phyloP scores from a whole-genome alignment of 1,284 basidiomycete genomes.

The Microbotryum saponariae region DNA sequence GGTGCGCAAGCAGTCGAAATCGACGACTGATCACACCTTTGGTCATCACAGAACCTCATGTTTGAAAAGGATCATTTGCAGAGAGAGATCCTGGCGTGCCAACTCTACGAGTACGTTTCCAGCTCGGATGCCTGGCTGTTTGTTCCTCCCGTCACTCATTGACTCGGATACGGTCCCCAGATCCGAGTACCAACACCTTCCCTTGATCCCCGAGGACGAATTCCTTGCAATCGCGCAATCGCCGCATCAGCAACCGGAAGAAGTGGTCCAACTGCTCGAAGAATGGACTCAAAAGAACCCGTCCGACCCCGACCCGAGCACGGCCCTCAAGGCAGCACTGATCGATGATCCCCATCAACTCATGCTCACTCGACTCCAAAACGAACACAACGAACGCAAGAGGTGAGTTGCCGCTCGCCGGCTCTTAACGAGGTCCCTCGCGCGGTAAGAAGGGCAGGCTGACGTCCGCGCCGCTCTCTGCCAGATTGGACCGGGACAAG shows the following conservation, averaged over 20 bases:
- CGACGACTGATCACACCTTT: neutral
- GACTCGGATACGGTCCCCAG: constrained; percentile 6
- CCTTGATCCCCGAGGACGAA: constrained; percentile 23
- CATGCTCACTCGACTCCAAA: constrained; percentile 31
- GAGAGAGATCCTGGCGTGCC: constrained; percentile 32
- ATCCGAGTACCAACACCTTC: constrained; percentile 33
- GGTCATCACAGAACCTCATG: constrained; percentile 28
- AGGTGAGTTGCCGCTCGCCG: constrained; percentile 16
- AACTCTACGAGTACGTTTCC: constrained; percentile 32
- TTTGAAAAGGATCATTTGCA: constrained; percentile 35
- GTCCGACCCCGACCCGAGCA: no score
- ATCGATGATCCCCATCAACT: constrained; percentile 23
- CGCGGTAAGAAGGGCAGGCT: neutral
- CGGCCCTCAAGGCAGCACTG: no score
- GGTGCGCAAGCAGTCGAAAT: no score
- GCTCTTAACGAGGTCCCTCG: neutral
- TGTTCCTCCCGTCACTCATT: neutral
- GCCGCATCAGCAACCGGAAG: constrained; percentile 8
- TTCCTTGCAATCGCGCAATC: constrained; percentile 8
- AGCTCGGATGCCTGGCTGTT: neutral
- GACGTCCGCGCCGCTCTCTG: neutral
- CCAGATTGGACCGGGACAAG: constrained; percentile 33
- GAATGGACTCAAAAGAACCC: no score
- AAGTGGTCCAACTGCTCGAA: neutral
- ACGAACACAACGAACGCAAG: constrained; percentile 31